These are phyloP conservation scores for Botrytis porri DNA, from an alignment of 2,329 filamentous ascomycete species.

Conservation along the genomic window DNA sequence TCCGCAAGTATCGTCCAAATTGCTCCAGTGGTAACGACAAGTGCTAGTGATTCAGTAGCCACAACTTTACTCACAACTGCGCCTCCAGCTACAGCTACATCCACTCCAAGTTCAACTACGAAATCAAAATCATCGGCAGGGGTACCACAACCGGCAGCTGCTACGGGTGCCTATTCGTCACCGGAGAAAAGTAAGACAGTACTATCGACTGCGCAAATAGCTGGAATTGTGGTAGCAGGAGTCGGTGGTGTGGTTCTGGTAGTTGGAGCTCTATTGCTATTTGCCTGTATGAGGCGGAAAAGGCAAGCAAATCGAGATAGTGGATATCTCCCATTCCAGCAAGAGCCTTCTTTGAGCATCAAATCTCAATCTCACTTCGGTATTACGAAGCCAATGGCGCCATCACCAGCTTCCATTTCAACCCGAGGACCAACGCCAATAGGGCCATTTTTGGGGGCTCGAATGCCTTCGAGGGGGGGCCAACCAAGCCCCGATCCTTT, in stretches of 20 bases:
- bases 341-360: conserved; percentile 30
- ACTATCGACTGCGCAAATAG: conserved; percentile 45
- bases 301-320: conserved; percentile 33
- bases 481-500: conserved; percentile 33
- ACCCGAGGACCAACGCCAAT: conserved; percentile 30
- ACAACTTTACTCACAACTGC: conserved; percentile 23
- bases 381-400: conserved; percentile 8
- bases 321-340: conserved; percentile 37
- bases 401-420: conserved; percentile 12
- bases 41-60: conserved; percentile 22
- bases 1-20: conserved; percentile 40
- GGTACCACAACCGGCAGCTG: conserved; percentile 21
- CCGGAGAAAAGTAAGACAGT: conserved; percentile 22
- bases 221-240: conserved; percentile 56
- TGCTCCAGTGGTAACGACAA: conserved; percentile 26
- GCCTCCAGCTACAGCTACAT: conserved; percentile 17
- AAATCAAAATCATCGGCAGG: conserved; percentile 18
- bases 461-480: conserved; percentile 26
- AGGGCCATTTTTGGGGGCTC: conserved; percentile 24
- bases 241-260: conserved; percentile 50
- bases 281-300: conserved; percentile 39
- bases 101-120: conserved; percentile 23
- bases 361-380: conserved; percentile 24
- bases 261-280: conserved; percentile 45
- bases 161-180: conserved; percentile 9